Percentiles rank a stretch among this genome's conserved stretches.
These are phyloP conservation scores for Incumbomyces lentus DNA, from an alignment of 2,329 filamentous ascomycete genomes.

Conservation along the genomic window DNA sequence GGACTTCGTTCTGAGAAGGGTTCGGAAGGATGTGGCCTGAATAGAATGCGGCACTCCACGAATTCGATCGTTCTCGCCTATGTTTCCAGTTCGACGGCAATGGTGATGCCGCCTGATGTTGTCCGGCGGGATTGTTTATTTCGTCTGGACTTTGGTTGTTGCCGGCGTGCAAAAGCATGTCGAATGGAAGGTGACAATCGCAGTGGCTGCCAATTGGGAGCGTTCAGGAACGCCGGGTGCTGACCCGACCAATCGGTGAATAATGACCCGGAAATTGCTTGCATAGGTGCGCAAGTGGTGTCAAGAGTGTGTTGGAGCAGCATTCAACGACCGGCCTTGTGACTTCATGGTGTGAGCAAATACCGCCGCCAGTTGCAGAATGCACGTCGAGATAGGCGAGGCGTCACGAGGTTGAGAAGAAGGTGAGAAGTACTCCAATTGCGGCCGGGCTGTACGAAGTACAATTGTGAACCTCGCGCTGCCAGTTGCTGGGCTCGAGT, in stretches of 20 bases:
- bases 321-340: not conserved
- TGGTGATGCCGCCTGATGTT: not conserved
- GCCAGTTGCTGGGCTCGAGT: no score
- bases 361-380: no score
- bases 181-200: not conserved
- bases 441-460: no score
- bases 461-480: no score
- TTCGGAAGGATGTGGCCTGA: conserved; percentile 2
- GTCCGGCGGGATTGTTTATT: not conserved
- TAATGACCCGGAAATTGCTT: not conserved
- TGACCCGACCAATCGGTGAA: conserved; percentile 1
- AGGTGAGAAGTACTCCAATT: no score
- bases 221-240: not conserved
- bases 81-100: not conserved
- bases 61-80: not conserved
- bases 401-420: no score
- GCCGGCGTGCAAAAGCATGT: not conserved
- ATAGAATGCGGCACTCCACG: conserved; percentile 1
- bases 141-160: not conserved
- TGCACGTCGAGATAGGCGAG: no score
- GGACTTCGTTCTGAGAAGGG: conserved; percentile 26
- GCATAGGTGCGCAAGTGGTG: not conserved
- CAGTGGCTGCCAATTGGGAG: not conserved
- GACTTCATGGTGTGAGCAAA: no score
- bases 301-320: no score